These are phyloP conservation scores for Syzygium aqueum DNA, from an alignment of 345 rosid species.

Conservation along the genomic window DNA sequence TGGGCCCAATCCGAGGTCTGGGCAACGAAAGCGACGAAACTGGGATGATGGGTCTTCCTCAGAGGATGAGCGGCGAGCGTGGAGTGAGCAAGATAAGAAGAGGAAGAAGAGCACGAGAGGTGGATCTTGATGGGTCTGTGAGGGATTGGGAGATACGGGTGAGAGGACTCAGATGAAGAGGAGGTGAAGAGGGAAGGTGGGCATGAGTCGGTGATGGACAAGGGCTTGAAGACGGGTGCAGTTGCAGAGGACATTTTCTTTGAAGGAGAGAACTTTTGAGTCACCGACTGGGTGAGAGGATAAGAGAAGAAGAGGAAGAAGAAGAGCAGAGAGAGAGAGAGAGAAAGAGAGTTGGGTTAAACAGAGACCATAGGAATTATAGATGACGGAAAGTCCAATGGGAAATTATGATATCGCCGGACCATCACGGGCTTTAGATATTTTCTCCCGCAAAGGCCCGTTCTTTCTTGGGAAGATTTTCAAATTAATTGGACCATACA, in stretches of 20 bases:
- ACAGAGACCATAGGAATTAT: background rate
- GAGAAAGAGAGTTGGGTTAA: background rate
- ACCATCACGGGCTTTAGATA: background rate
- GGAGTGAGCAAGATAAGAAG: conserved; percentile 1
- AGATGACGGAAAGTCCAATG: background rate
- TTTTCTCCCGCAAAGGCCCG: background rate
- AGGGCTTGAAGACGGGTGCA: conserved; percentile 33
- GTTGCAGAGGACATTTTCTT: conserved; percentile 32
- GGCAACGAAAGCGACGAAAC: conserved; percentile 36
- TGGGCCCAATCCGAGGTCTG: conserved; percentile 50
- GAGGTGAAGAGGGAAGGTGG: conserved; percentile 16
- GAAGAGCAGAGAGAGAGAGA: too few relatives aligned
- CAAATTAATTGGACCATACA: background rate
- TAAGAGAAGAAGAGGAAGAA: conserved; percentile 5
- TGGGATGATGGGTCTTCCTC: conserved; percentile 31
- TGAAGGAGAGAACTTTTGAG: background rate
- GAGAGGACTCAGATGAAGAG: conserved; percentile 35
- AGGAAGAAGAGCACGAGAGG: conserved; percentile 11
- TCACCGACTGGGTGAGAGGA: background rate
- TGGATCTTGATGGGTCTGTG: conserved; percentile 6
- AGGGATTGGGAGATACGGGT: conserved; percentile 20
- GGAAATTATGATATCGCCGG: background rate
- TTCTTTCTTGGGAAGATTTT: background rate
- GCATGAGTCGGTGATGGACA: conserved; percentile 52
- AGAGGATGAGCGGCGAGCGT: conserved; percentile 9